These are phyloP conservation scores for Brassica hybrid DNA, from an alignment of 441 rosid species.

Conservation along the genomic window DNA sequence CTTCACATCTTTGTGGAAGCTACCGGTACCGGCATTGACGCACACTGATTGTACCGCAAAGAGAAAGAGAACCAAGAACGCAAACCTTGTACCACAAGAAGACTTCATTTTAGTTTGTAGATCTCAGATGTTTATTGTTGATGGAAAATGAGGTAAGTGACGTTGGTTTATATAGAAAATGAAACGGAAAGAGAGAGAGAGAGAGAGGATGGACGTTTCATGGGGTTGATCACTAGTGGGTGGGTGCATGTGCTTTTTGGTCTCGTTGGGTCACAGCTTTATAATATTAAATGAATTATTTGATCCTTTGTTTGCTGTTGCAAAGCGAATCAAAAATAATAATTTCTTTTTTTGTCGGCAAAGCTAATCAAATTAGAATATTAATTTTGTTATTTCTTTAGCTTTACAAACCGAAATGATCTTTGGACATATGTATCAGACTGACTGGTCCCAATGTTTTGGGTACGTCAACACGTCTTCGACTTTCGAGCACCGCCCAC, in stretches of 20 bases:
- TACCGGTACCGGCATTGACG: conserved; percentile 28
- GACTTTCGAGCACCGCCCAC: conserved; percentile 38
- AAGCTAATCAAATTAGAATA: conserved; percentile 3
- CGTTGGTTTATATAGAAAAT: conserved; percentile 31
- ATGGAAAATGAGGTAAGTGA: conserved; percentile 24
- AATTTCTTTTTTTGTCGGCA: no score
- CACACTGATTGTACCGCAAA: conserved; percentile 5
- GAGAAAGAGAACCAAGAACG: conserved; percentile 36
- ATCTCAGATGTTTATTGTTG: conserved; percentile 40
- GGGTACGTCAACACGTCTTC: conserved; percentile 33
- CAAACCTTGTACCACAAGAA: conserved; percentile 21
- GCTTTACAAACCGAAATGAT: conserved; percentile 23
- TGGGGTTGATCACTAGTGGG: conserved; percentile 21
- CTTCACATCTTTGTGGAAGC: conserved; percentile 50
- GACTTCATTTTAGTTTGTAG: conserved; percentile 26
- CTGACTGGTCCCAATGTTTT: conserved; percentile 37
- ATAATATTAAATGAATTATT: conserved; percentile 1
- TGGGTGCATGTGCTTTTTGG: conserved; percentile 38
- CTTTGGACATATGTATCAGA: conserved; percentile 33
- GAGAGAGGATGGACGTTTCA: conserved; percentile 34
- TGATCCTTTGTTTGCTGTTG: conserved; percentile 35
- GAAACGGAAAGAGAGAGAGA: conserved; percentile 1
- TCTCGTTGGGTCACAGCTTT: conserved; percentile 30
- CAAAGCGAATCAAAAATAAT: neutral
- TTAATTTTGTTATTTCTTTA: neutral